Percentiles rank a stretch among this genome's conserved stretches.
phyloP scores from a whole-genome alignment of 768 basidiomycete species.

The Mycena filopes region DNA sequence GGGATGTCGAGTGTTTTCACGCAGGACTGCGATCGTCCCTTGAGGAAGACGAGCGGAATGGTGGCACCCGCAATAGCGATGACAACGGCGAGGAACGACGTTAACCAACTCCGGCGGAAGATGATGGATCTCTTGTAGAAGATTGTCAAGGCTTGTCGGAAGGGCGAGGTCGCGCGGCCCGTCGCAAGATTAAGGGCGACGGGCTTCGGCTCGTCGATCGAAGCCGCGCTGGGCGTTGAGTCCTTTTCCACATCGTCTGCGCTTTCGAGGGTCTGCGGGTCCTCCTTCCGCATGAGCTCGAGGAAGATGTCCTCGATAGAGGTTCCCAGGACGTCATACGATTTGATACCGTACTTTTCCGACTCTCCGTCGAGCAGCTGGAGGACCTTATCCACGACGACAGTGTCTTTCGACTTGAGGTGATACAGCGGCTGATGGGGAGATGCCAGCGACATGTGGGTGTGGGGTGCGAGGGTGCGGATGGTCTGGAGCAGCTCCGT shows the following conservation, averaged over 20 bases:
- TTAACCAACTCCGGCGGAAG: slow-evolving; percentile 74
- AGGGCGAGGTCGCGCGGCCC: slow-evolving; percentile 64
- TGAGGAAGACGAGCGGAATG: slow-evolving; percentile 75
- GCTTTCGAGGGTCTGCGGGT: slow-evolving; percentile 16
- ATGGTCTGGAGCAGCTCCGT: slow-evolving; percentile 54
- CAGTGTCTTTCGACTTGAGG: slow-evolving; percentile 69
- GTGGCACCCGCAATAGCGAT: slow-evolving; percentile 72
- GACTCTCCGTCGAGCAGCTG: slow-evolving; percentile 61
- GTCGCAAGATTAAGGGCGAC: slow-evolving; percentile 54
- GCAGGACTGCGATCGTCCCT: slow-evolving; percentile 63
- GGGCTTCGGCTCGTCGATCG: slow-evolving; percentile 34
- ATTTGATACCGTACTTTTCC: slow-evolving; percentile 49
- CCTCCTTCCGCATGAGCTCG: slow-evolving; percentile 67
- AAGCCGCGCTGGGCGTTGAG: slow-evolving; percentile 29
- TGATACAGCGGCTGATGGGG: slow-evolving; percentile 62
- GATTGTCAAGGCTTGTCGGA: slow-evolving; percentile 76
- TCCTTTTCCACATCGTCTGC: slow-evolving; percentile 25
- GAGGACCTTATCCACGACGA: slow-evolving; percentile 65
- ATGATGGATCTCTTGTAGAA: slow-evolving; percentile 77
- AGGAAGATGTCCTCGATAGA: slow-evolving; percentile 88
- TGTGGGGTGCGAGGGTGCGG: slow-evolving; percentile 55
- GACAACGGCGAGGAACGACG: slow-evolving; percentile 62
- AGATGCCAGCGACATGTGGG: slow-evolving; percentile 54
- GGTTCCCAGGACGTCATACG: slow-evolving; percentile 77
- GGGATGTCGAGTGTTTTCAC: slow-evolving; percentile 45